Conservation (phyloP, 441 rosid species). For the Iberis amara region DNA sequence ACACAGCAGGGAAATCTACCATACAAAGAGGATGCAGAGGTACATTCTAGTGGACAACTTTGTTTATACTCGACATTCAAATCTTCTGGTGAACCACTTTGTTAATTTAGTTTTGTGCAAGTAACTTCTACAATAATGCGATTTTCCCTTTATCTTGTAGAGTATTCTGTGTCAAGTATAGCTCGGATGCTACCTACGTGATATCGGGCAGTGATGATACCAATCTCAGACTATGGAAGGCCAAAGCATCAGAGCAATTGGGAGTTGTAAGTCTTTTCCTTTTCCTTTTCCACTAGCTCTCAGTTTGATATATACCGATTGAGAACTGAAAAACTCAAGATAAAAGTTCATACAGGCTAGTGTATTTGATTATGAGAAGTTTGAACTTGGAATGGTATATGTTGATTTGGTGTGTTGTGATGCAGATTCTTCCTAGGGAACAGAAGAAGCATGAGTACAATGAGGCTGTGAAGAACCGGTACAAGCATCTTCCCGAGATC, state of each 20-base stretch:
- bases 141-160: conserved; percentile 32
- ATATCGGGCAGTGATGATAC: conserved; percentile 95
- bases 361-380: too few relatives aligned
- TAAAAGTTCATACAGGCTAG: too few relatives aligned
- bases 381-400: too few relatives aligned
- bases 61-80: background rate
- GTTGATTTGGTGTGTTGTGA: background rate
- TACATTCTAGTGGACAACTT: conserved; percentile 21
- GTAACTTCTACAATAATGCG: too few relatives aligned
- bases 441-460: conserved; percentile 67
- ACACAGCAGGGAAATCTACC: conserved; percentile 85
- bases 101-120: conserved; percentile 6
- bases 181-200: conserved; percentile 77
- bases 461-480: conserved; percentile 80
- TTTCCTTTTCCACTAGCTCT: conserved; percentile 14
- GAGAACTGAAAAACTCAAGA: too few relatives aligned
- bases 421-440: conserved; percentile 88
- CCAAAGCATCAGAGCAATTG: conserved; percentile 89
- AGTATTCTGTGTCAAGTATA: conserved; percentile 88
- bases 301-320: too few relatives aligned
- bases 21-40: conserved; percentile 99
- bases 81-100: conserved; percentile 4
- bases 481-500: conserved; percentile 85
- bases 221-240: conserved; percentile 90
- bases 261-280: conserved; percentile 72